Percentiles rank a stretch among this genome's conserved stretches.
phyloP scores from a whole-genome alignment of 2,329 filamentous ascomycete species.

The Apiospora rasikravindrae region DNA sequence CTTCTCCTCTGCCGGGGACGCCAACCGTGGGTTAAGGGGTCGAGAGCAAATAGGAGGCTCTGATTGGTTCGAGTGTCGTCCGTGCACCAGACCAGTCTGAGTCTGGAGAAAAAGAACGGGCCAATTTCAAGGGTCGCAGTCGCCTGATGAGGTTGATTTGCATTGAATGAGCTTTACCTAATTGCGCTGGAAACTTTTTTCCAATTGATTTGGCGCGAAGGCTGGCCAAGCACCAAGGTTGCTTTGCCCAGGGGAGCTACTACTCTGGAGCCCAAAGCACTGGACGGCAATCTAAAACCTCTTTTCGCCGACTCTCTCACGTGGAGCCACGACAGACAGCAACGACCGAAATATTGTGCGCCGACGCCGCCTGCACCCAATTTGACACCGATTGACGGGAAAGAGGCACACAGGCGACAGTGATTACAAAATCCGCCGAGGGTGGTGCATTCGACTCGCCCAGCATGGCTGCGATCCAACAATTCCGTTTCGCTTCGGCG shows the following conservation, averaged over 20 bases:
- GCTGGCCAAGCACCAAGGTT: background rate
- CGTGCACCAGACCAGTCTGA: conserved; percentile 23
- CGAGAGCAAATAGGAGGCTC: background rate
- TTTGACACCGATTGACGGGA: background rate
- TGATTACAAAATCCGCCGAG: background rate
- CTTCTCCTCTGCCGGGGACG: conserved; percentile 18
- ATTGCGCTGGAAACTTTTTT: conserved; percentile 13
- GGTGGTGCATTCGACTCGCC: background rate
- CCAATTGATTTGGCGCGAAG: background rate
- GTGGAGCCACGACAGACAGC: conserved; percentile 12
- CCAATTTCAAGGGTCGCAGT: conserved; percentile 14
- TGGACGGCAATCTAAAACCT: conserved; percentile 14
- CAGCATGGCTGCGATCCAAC: conserved; percentile 48
- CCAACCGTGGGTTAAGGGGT: conserved; percentile 18
- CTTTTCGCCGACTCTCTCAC: conserved; percentile 13
- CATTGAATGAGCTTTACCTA: conserved; percentile 15
- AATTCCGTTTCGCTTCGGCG: conserved; percentile 44
- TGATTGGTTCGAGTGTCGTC: conserved; percentile 1
- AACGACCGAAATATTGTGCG: conserved; percentile 11
- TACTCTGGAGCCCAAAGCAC: background rate
- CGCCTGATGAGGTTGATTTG: conserved; percentile 16
- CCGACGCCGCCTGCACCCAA: background rate
- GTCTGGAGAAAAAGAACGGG: conserved; percentile 23
- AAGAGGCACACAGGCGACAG: background rate
- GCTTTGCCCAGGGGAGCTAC: conserved; percentile 7